phyloP scores from a whole-genome alignment of 169 alveolate species.

The Amoebophrya sp. region DNA sequence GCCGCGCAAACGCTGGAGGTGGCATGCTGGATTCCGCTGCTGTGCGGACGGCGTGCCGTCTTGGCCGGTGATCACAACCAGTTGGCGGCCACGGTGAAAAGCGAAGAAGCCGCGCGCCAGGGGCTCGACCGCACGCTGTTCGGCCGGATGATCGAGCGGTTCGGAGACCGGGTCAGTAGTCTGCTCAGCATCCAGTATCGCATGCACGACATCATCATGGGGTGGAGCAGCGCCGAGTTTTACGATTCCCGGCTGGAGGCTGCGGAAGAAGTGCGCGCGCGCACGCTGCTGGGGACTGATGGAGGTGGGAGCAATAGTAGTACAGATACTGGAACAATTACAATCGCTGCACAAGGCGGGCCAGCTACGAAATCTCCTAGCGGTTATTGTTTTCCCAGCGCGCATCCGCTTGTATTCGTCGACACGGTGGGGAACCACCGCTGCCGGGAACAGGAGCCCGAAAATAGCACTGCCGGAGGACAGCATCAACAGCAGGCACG shows the following conservation, averaged over 20 bases:
- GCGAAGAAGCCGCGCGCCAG: conserved; percentile 36
- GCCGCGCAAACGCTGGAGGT: conserved; percentile 48
- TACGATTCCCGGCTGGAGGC: conserved; percentile 38
- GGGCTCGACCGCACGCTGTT: conserved; percentile 46
- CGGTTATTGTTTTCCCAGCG: not conserved
- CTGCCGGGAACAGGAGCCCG: conserved; percentile 10
- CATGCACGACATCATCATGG: conserved; percentile 46
- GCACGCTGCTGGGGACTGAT: not conserved
- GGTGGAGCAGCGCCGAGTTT: conserved; percentile 43
- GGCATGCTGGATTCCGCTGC: conserved; percentile 49
- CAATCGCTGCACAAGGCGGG: no score
- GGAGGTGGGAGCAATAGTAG: not conserved
- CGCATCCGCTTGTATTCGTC: not conserved
- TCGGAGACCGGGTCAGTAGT: conserved; percentile 33
- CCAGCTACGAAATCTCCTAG: no score
- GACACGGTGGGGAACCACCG: not conserved
- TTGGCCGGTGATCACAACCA: conserved; percentile 53
- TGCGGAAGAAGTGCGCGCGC: conserved; percentile 37
- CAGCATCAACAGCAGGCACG: not conserved
- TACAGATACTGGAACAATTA: no score
- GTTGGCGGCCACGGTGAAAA: conserved; percentile 47
- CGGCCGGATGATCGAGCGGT: conserved; percentile 43
- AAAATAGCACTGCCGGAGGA: not conserved
- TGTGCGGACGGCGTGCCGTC: conserved; percentile 40
- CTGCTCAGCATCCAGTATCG: conserved; percentile 46